Conservation (phyloP, 1,139 yeast species). For the Blastobotrys buckinghamii region DNA sequence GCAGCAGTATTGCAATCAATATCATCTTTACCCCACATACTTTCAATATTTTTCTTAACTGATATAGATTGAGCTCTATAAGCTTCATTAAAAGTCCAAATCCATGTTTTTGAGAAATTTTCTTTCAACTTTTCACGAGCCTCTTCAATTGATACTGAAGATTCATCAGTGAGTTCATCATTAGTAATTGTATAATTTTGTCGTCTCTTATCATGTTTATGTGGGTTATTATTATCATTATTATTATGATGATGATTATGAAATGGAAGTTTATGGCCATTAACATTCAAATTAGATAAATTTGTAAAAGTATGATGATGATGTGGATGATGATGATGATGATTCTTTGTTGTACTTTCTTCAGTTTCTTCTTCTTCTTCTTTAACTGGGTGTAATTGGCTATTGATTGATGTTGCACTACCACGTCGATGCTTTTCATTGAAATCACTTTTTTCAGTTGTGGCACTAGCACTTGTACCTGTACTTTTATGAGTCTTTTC, state of each 20-base stretch:
- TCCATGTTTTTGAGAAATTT: slow-evolving; percentile 70
- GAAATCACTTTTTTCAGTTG: background rate
- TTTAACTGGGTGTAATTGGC: slow-evolving; percentile 1
- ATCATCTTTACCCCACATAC: slow-evolving; percentile 45
- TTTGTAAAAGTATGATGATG: background rate
- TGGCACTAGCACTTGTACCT: background rate
- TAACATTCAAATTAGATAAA: background rate
- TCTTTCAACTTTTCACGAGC: slow-evolving; percentile 32
- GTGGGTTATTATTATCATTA: background rate
- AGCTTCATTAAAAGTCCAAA: slow-evolving; percentile 35
- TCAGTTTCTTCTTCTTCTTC: slow-evolving; percentile 3
- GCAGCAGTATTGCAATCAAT: slow-evolving; percentile 40
- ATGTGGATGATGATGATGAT: background rate
- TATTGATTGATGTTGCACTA: background rate
- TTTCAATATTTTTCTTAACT: slow-evolving; percentile 47
- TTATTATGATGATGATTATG: background rate
- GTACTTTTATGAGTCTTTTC: slow-evolving; percentile 4
- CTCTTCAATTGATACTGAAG: slow-evolving; percentile 29
- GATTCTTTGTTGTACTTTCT: background rate
- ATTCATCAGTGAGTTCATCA: slow-evolving; percentile 18
- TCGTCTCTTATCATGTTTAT: background rate
- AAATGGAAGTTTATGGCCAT: background rate
- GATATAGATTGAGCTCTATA: slow-evolving; percentile 33
- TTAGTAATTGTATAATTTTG: background rate
- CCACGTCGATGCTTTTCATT: background rate